phyloP scores from a whole-genome alignment of 257 asterid genomes.

The Scutellaria barbata region DNA sequence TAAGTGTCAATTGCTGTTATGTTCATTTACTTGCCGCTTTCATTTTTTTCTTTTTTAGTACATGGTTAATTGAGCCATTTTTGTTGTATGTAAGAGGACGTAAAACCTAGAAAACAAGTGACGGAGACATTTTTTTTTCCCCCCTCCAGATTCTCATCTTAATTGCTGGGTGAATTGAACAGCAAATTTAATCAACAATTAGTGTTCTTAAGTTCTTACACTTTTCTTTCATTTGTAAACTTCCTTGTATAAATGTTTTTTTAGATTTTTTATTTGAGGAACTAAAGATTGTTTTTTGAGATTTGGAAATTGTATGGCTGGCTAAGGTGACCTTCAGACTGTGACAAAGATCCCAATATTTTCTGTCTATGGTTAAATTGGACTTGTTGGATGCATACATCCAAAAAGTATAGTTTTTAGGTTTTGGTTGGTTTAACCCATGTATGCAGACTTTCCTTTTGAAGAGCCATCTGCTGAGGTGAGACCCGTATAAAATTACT shows the following conservation, averaged over 20 bases:
- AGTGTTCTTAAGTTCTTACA: background rate
- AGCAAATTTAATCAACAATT: slow-evolving; percentile 11
- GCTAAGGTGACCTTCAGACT: background rate
- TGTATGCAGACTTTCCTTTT: background rate
- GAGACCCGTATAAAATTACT: background rate
- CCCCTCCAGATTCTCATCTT: background rate
- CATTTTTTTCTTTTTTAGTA: background rate
- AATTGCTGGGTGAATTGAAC: slow-evolving; percentile 1
- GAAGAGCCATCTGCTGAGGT: background rate
- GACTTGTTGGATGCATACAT: background rate
- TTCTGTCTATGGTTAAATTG: background rate
- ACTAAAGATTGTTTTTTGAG: background rate
- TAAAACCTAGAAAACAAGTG: slow-evolving; percentile 14
- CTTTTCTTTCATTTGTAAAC: background rate
- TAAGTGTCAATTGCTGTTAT: background rate
- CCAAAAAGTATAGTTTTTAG: background rate
- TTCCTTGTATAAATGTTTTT: background rate
- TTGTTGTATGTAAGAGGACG: slow-evolving; percentile 4
- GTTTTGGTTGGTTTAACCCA: background rate
- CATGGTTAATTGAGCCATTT: slow-evolving; percentile 17
- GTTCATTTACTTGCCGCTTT: background rate
- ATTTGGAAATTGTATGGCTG: background rate
- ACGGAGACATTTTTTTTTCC: background rate
- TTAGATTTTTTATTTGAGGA: background rate
- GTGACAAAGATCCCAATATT: background rate